Evolutionary conservation across 768 basidiomycete genomes (phyloP).

Genomic region (Pleurotus tuber-regium): DNA sequence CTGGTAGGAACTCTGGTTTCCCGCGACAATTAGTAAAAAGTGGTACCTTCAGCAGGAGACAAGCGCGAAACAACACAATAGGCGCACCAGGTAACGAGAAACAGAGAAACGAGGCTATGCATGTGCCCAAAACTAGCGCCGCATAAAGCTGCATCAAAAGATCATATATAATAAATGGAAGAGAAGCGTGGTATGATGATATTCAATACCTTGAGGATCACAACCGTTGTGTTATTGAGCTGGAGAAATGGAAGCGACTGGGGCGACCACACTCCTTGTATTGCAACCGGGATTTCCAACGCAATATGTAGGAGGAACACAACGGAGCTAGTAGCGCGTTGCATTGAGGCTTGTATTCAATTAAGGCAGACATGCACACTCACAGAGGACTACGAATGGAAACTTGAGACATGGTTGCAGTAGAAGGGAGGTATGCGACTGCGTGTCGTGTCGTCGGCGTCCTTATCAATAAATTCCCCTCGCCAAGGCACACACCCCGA

Average conservation of each 20-base stretch:
- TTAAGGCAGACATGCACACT: slow-evolving; percentile 15
- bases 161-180: too few relatives aligned
- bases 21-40: background rate
- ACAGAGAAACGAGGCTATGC: slow-evolving; percentile 59
- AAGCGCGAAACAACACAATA: background rate
- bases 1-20: slow-evolving; percentile 73
- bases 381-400: slow-evolving; percentile 40
- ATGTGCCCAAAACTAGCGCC: slow-evolving; percentile 57
- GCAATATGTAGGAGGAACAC: slow-evolving; percentile 81
- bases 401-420: background rate
- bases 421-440: background rate
- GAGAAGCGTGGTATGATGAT: too few relatives aligned
- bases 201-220: slow-evolving; percentile 77
- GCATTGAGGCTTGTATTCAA: too few relatives aligned
- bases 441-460: background rate
- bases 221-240: slow-evolving; percentile 78
- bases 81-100: slow-evolving; percentile 69
- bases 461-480: slow-evolving; percentile 7
- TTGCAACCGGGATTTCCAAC: slow-evolving; percentile 71
- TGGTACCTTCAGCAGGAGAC: background rate
- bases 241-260: slow-evolving; percentile 68
- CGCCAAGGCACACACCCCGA: slow-evolving; percentile 3
- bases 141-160: slow-evolving; percentile 78
- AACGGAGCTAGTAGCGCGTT: slow-evolving; percentile 53
- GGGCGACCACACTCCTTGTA: slow-evolving; percentile 73